These are phyloP conservation scores for Sporothrix curviconia DNA, from an alignment of 2,329 filamentous ascomycete genomes.

Conservation along the genomic window DNA sequence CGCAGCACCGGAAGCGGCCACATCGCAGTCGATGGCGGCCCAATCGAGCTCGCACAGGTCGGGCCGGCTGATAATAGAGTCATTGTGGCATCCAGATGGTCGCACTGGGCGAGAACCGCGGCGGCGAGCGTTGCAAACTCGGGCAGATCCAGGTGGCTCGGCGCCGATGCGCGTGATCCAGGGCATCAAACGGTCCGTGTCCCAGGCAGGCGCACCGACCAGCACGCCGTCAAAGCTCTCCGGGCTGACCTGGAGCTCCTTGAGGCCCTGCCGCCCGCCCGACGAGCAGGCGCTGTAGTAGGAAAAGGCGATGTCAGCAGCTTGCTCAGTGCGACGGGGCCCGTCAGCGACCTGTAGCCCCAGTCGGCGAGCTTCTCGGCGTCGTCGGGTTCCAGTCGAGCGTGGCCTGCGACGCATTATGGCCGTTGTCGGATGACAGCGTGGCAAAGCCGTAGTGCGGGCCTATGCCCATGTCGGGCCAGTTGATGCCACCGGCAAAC, in stretches of 20 bases:
- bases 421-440: constrained; percentile 39
- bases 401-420: constrained; percentile 28
- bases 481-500: constrained; percentile 30
- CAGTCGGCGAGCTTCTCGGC: constrained; percentile 34
- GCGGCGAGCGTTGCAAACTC: constrained; percentile 34
- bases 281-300: constrained; percentile 56
- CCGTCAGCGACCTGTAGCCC: constrained; percentile 40
- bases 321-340: constrained; percentile 44
- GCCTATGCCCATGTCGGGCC: constrained; percentile 26
- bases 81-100: constrained; percentile 34
- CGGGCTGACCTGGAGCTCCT: constrained; percentile 45
- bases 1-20: background rate
- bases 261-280: constrained; percentile 52
- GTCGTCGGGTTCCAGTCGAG: constrained; percentile 33
- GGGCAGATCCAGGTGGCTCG: constrained; percentile 37
- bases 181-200: constrained; percentile 34
- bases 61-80: constrained; percentile 30
- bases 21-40: constrained; percentile 6
- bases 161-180: constrained; percentile 35
- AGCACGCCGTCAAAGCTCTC: constrained; percentile 54
- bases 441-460: constrained; percentile 35
- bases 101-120: constrained; percentile 36
- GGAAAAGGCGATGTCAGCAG: constrained; percentile 41
- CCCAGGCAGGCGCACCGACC: constrained; percentile 40
- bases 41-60: constrained; percentile 28